Conservation (phyloP, 2,329 filamentous ascomycete genomes). For the Fonsecaea erecta region DNA sequence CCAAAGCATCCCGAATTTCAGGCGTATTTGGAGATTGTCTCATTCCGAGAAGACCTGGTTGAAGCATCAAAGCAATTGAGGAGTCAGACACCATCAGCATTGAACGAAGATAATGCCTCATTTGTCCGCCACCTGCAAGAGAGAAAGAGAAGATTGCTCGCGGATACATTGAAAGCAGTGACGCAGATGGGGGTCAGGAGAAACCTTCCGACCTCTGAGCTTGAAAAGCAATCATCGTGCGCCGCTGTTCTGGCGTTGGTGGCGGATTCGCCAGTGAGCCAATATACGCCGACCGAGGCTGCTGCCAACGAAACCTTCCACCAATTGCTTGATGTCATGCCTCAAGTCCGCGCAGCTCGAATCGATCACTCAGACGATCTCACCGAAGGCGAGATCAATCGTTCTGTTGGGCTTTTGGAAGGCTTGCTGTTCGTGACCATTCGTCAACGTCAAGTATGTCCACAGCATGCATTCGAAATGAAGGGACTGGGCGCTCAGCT, state of each 20-base stretch:
- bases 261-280: conserved; percentile 41
- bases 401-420: conserved; percentile 85
- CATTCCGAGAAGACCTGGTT: conserved; percentile 71
- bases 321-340: conserved; percentile 74
- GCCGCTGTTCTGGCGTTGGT: conserved; percentile 69
- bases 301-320: conserved; percentile 75
- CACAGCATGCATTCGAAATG: conserved; percentile 42
- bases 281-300: conserved; percentile 38
- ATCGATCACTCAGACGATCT: conserved; percentile 83
- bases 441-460: conserved; percentile 47
- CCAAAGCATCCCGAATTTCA: conserved; percentile 60
- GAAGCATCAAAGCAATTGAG: conserved; percentile 73
- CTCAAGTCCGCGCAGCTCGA: conserved; percentile 67
- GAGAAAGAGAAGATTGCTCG: conserved; percentile 86
- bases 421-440: conserved; percentile 68
- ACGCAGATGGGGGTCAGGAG: conserved; percentile 87
- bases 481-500: conserved; percentile 36
- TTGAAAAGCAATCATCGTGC: conserved; percentile 74
- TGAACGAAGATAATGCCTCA: conserved; percentile 86
- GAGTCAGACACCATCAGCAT: conserved; percentile 77
- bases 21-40: conserved; percentile 64
- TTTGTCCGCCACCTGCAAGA: conserved; percentile 86
- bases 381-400: conserved; percentile 75
- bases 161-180: conserved; percentile 81
- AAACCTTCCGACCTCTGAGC: conserved; percentile 74